Evolutionary conservation across 176 grass and related monocot genomes (phyloP).

Genomic region (Pontederia paniculata): DNA sequence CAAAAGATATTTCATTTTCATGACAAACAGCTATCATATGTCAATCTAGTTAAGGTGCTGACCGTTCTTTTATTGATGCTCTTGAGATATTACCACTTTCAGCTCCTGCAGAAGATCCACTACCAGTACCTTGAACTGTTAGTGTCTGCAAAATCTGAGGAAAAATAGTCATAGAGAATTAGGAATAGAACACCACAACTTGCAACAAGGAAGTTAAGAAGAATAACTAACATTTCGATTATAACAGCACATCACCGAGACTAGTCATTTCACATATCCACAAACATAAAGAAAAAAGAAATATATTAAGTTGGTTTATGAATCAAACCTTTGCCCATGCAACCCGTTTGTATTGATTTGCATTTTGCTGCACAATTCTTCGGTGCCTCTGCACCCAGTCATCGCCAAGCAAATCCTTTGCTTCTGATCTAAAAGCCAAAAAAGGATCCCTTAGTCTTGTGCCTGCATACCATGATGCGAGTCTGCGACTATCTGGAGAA

Average conservation of each 20-base stretch:
- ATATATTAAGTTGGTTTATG: constrained; percentile 3
- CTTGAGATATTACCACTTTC: constrained; percentile 56
- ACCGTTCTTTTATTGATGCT: constrained; percentile 77
- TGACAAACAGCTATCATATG: background rate
- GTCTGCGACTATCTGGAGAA: background rate
- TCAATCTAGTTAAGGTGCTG: background rate
- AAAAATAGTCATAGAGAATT: background rate
- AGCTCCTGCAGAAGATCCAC: constrained; percentile 27
- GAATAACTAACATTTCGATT: background rate
- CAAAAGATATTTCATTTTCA: background rate
- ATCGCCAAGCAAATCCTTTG: constrained; percentile 69
- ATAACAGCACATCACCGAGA: background rate
- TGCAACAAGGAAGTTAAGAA: no score
- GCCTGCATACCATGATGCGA: background rate
- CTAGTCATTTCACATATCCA: background rate
- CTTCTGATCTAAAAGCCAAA: constrained; percentile 56
- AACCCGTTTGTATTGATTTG: constrained; percentile 69
- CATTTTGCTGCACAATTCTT: constrained; percentile 71
- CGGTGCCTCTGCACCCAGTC: constrained; percentile 83
- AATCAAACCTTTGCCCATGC: constrained; percentile 71
- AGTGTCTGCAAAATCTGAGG: constrained; percentile 64
- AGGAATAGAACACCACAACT: no score
- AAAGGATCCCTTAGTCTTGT: background rate
- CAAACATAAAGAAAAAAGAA: background rate
- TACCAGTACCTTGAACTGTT: constrained; percentile 38